Evolutionary conservation across 2,329 filamentous ascomycete genomes (phyloP).

Genomic region (Podosphaera fusca): DNA sequence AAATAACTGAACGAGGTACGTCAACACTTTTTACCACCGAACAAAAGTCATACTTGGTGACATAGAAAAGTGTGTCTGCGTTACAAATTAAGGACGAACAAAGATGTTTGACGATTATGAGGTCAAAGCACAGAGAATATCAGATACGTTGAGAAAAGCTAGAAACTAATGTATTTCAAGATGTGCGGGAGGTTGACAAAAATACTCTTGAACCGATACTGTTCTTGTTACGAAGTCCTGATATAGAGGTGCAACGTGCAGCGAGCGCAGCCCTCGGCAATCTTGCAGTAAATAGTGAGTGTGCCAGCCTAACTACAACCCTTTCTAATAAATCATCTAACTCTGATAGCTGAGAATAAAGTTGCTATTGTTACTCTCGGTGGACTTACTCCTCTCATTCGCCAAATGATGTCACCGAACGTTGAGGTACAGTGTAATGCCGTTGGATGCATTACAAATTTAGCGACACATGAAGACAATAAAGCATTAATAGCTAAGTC

Average conservation of each 20-base stretch:
- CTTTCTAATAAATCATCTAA: neutral
- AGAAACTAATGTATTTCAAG: slow-evolving; percentile 23
- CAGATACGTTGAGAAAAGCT: neutral
- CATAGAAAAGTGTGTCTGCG: neutral
- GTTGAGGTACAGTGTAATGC: slow-evolving; percentile 99
- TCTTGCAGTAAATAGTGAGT: slow-evolving; percentile 82
- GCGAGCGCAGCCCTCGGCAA: slow-evolving; percentile 92
- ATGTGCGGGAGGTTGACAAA: slow-evolving; percentile 87
- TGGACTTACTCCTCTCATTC: slow-evolving; percentile 74
- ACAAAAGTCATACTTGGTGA: neutral
- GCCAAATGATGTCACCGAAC: slow-evolving; percentile 94
- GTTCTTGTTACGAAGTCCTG: slow-evolving; percentile 78
- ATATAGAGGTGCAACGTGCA: slow-evolving; percentile 91
- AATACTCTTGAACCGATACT: slow-evolving; percentile 92
- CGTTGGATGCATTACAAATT: slow-evolving; percentile 93
- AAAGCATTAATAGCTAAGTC: slow-evolving; percentile 96
- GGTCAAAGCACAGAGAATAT: neutral
- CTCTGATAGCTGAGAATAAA: slow-evolving; percentile 68
- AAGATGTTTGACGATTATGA: neutral
- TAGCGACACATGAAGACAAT: slow-evolving; percentile 96
- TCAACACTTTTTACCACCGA: slow-evolving; percentile 2
- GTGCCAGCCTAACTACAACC: neutral
- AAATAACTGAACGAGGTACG: slow-evolving; percentile 93
- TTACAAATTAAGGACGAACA: neutral
- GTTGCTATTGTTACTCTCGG: slow-evolving; percentile 85